These are phyloP conservation scores for Fusarium sp. DNA, from an alignment of 2,329 filamentous ascomycete species.

Conservation along the genomic window DNA sequence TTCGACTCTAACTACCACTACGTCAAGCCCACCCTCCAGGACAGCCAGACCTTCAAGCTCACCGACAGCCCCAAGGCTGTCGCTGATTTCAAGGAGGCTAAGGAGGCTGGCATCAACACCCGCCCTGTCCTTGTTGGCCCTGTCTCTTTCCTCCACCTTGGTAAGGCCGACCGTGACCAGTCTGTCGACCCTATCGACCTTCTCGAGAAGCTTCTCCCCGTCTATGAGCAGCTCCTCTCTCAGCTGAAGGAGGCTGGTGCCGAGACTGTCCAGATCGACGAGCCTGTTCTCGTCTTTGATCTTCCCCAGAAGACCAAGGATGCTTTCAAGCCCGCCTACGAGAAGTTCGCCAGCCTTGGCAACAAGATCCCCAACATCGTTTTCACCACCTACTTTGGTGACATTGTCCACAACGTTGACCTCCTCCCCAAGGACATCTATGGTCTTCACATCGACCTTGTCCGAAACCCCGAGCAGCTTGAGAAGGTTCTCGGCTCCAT, in stretches of 20 bases:
- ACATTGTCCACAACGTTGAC: constrained; percentile 99
- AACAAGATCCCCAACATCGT: constrained; percentile 87
- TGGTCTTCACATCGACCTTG: constrained; percentile 93
- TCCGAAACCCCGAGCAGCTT: constrained; percentile 98
- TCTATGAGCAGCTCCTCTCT: constrained; percentile 92
- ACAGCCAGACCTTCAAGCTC: constrained; percentile 97
- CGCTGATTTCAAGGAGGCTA: constrained; percentile 93
- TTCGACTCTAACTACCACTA: constrained; percentile 99
- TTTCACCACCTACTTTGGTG: constrained; percentile 98
- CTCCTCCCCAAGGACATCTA: constrained; percentile 83
- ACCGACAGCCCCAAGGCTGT: constrained; percentile 91
- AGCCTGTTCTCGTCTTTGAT: constrained; percentile 96
- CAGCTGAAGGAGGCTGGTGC: constrained; percentile 97
- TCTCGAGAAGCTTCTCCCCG: constrained; percentile 90
- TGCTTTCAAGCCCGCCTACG: constrained; percentile 97
- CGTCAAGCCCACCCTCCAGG: constrained; percentile 97
- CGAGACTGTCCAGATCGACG: constrained; percentile 97
- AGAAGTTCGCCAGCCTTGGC: constrained; percentile 83
- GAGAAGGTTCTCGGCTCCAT: constrained; percentile 85
- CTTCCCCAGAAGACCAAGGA: constrained; percentile 90
- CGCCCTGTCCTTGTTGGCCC: constrained; percentile 95
- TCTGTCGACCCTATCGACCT: constrained; percentile 92
- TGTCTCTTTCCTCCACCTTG: constrained; percentile 96
- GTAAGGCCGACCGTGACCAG: constrained; percentile 97
- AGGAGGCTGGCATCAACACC: constrained; percentile 93